Evolutionary conservation across 768 basidiomycete genomes (phyloP).

Genomic region (Podaxis pistillaris): DNA sequence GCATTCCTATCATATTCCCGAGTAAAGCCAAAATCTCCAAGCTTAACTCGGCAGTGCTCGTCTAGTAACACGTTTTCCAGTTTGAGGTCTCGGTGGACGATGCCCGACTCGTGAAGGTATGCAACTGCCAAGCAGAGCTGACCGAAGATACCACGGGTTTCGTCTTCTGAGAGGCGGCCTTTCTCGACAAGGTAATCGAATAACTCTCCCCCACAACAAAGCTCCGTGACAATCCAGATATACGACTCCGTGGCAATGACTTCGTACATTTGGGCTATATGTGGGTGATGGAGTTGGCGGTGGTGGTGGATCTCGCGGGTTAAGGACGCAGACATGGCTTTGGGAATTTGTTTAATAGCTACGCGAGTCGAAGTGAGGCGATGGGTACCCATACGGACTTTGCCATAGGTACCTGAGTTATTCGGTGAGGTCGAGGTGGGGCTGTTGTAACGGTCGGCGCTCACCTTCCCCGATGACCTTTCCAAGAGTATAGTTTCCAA

Average conservation of each 20-base stretch:
- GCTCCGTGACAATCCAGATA: conserved; percentile 97
- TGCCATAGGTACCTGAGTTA: conserved; percentile 84
- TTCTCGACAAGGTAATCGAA: conserved; percentile 99
- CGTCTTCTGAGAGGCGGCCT: conserved; percentile 80
- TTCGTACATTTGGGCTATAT: conserved; percentile 95
- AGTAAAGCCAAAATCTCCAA: conserved; percentile 95
- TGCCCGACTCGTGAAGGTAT: conserved; percentile 88
- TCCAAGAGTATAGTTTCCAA: conserved; percentile 93
- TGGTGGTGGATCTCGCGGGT: conserved; percentile 99
- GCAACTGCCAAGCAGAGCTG: conserved; percentile 92
- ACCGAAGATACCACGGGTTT: conserved; percentile 89
- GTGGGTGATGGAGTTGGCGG: conserved; percentile 92
- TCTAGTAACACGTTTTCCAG: conserved; percentile 93
- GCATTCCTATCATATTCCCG: conserved; percentile 80
- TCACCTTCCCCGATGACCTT: conserved; percentile 94
- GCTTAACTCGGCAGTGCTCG: conserved; percentile 86
- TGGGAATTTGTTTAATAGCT: conserved; percentile 98
- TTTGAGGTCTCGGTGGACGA: conserved; percentile 96
- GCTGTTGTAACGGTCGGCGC: conserved; percentile 18
- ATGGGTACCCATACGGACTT: conserved; percentile 92
- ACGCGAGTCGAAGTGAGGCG: conserved; percentile 89
- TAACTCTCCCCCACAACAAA: conserved; percentile 95
- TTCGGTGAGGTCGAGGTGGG: conserved; percentile 1
- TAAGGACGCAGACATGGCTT: conserved; percentile 84
- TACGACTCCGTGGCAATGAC: conserved; percentile 94